Evolutionary conservation across 805 yeast species (phyloP), one percentile per base, ranked within the genome.

Genomic region (Schwanniomyces polymorphus): DNA sequence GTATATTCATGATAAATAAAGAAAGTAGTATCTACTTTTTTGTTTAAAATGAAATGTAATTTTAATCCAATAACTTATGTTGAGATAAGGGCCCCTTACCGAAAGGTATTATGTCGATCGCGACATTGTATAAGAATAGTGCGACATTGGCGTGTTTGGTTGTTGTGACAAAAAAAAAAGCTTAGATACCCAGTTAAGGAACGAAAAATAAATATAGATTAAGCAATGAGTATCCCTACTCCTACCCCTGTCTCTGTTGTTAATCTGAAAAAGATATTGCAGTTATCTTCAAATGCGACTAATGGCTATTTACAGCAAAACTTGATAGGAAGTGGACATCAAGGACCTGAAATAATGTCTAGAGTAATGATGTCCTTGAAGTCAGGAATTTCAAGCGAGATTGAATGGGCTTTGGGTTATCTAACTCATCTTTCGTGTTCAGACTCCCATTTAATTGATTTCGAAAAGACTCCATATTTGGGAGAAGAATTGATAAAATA

Each of bases 341-440:
- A 75, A 50, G 96, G 96, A 12, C 78, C 81, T 4, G 82, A 83
- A 41, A 81, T 82, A 45, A 65, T 85, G 52, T 76, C 78, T 10
- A 76, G 97, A 50, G 81, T 90, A 57, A 76, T 77, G 53, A 77
- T 90, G 82, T 82, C 94, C 4, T 75, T 90, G 49, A 74, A 76
- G 49, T 79, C 86, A 16, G 86, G 84, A 1, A 66, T 89, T 21
- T 79, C 74, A 14, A 75, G 78, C 27, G 97, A 90, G 60, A 75
- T 85, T 21, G 82, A 80, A 55, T 87, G 91, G 84, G 85, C 92
- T 4, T 65, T 88, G 46, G 74, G 78, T 41, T 79, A 83, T 5
- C 68, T 78, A 49, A 68, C 78, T 9, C 69, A 73, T 43, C 59
- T 84, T 47, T 72, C 82, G 26, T 77, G 74, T 59, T 75, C 75